Evolutionary conservation across 176 grass and related monocot genomes (phyloP), one percentile per base, ranked within the genome.

Genomic region (Cenchrus fungigraminus): DNA sequence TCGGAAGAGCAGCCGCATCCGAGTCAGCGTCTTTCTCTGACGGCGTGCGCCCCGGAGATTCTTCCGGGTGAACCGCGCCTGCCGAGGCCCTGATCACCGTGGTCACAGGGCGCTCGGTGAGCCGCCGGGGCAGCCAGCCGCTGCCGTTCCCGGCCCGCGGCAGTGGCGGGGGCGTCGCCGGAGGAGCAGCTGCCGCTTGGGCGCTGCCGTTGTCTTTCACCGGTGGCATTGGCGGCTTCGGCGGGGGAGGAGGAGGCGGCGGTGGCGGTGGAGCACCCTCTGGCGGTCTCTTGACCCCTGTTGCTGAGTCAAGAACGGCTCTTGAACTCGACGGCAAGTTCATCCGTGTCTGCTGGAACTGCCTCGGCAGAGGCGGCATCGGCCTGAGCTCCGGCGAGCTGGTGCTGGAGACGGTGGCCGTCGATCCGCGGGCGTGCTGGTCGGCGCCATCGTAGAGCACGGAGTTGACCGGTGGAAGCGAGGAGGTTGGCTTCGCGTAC

Each of bases 341-440:
- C 84, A 87, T 91, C 74, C 70, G 71, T 19, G 87, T 51, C 32
- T 73, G 88, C 17, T 86, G 86, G 76, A 82, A 91, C 73, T 96
- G 91, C 45, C 88, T 84, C 1, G 88, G 84, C 17, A 96, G 82
- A 1, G 94, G 97, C 42, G 97, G 97, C 72, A 96, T 90, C 6
- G 91, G 97, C 25, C 90, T 89, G 86, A 99, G 92, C 83, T 99
- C 97, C 55, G 97, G 97, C 12, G 97, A 99, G 65, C 86, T 83
- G 47, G 70, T 68, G 70, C 89, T 80, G 52, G 89, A 87, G 32
- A 92, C 52, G 37, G 86, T 92, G 67, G 87, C 82, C 8, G 76
- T 84, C 9, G 90, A 89, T 6, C 83, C 37, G 22, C 85, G 51
- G 25, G 74, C 74, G 31, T 59, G 70, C 78, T 86, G 88, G 72